Conservation (phyloP, 257 asterid genomes). For the Schizonepeta tenuifolia region DNA sequence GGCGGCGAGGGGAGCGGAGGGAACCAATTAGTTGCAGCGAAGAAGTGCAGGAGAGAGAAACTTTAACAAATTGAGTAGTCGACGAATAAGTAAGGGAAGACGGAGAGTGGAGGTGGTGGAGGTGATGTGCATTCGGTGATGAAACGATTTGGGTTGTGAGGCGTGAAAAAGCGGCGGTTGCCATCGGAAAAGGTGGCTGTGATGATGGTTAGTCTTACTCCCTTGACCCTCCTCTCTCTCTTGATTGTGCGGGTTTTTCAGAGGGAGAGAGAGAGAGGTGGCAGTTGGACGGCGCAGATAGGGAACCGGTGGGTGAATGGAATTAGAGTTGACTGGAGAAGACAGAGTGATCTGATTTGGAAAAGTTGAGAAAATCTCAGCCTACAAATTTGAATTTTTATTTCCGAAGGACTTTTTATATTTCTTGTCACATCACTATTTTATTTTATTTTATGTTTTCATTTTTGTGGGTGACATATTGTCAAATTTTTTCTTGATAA, state of each 20-base stretch:
- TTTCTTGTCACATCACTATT: background rate
- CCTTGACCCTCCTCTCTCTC: background rate
- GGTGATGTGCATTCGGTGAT: slow-evolving; percentile 28
- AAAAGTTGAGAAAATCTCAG: slow-evolving; percentile 19
- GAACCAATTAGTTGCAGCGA: slow-evolving; percentile 35
- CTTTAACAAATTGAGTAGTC: slow-evolving; percentile 27
- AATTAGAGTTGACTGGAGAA: slow-evolving; percentile 29
- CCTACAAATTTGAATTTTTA: background rate
- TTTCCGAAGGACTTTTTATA: background rate
- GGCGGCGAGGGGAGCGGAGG: slow-evolving; percentile 38
- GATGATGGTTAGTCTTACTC: background rate
- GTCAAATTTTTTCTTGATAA: too few relatives aligned
- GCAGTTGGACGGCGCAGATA: background rate
- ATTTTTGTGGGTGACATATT: too few relatives aligned
- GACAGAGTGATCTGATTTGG: slow-evolving; percentile 15
- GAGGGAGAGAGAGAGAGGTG: slow-evolving; percentile 16
- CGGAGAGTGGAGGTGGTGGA: slow-evolving; percentile 31
- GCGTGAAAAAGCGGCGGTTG: slow-evolving; percentile 45
- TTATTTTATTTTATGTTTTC: too few relatives aligned
- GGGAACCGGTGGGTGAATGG: background rate
- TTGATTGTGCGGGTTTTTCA: background rate
- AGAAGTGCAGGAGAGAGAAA: slow-evolving; percentile 29
- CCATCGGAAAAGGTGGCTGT: slow-evolving; percentile 23
- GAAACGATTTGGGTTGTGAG: slow-evolving; percentile 35
- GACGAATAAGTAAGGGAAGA: slow-evolving; percentile 34